Evolutionary conservation across 139 green algal species (phyloP), one percentile per base, ranked within the genome.

Genomic region (Tetradesmus obliquus): DNA sequence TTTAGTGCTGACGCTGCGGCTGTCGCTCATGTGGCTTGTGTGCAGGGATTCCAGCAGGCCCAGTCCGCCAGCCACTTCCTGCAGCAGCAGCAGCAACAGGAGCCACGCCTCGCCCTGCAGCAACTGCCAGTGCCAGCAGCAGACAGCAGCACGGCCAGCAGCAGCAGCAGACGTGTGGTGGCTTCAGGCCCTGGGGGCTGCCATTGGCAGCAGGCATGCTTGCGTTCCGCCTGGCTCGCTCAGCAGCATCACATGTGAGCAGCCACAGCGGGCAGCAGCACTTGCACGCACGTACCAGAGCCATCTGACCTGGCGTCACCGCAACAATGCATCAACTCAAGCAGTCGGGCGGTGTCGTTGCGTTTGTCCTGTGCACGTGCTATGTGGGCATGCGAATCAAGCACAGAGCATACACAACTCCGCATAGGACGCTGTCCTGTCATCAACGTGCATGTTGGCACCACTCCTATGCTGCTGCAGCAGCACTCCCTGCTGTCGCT

Each of bases 111-210:
- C 79, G 12, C 6, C 79, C n/a, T n/a, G 10, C n/a, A 15, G n/a
- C 79, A 55, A 58, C 81, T 24, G 53, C 66, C 71, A 82, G 20
- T 5, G 10, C 15, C 69, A 79, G 53, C 86, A 62, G 69, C 76
- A 84, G 7, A 6, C 87, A 88, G 84, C 57, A 79, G 57, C 45
- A 60, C 45, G 1, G 51, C 13, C 79, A 57, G 79, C 79, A 84
- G 45, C 74, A 82, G 79, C 79, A 55, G 12, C 83, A 88, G 55
- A 53, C 32, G 10, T 51, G 13, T 9, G 62, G 62, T 20, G 45
- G 51, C 32, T 83, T 86, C 88, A 86, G 55, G 20, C 22, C 76
- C 20, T 91, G 88, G 88, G 55, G n/a, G 5, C 8, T 91, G 7
- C 76, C 88, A 5, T 24, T 91, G 24, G 88, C 62, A 12, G 81